Percentiles rank a stretch among this genome's conserved stretches.
phyloP scores from a whole-genome alignment of 768 basidiomycete genomes.

The Boletus tylopilopsis region DNA sequence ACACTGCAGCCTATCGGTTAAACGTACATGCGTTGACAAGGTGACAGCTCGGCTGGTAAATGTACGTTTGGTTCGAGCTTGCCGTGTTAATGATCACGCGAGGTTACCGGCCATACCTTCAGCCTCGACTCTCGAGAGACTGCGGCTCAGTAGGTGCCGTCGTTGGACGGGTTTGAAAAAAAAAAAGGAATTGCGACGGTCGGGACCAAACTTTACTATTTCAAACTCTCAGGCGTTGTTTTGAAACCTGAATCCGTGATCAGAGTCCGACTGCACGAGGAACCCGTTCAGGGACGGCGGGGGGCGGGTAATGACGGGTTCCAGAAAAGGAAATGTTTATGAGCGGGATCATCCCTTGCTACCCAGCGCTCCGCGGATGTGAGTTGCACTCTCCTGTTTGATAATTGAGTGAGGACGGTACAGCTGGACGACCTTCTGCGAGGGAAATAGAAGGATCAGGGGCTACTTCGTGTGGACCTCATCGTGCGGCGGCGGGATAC shows the following conservation, averaged over 20 bases:
- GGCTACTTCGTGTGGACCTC: not conserved
- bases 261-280: slow-evolving; percentile 10
- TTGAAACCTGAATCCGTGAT: too few species aligned
- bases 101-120: not conserved
- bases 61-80: not conserved
- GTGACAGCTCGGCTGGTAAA: not conserved
- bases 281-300: slow-evolving; percentile 24
- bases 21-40: slow-evolving; percentile 3
- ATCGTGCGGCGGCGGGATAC: not conserved
- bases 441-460: slow-evolving; percentile 8
- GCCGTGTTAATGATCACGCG: slow-evolving; percentile 4
- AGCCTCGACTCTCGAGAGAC: not conserved
- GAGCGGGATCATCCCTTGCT: slow-evolving; percentile 8
- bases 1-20: not conserved
- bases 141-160: not conserved
- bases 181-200: too few species aligned
- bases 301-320: slow-evolving; percentile 9
- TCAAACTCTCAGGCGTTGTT: too few species aligned
- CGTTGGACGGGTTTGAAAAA: too few species aligned
- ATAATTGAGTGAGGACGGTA: not conserved
- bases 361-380: slow-evolving; percentile 22
- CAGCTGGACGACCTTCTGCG: not conserved
- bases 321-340: slow-evolving; percentile 10
- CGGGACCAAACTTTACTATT: too few species aligned
- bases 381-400: not conserved